These are phyloP conservation scores for Pseudotsuga menziesii DNA, from an alignment of 75 land plant genomes.

Conservation along the genomic window DNA sequence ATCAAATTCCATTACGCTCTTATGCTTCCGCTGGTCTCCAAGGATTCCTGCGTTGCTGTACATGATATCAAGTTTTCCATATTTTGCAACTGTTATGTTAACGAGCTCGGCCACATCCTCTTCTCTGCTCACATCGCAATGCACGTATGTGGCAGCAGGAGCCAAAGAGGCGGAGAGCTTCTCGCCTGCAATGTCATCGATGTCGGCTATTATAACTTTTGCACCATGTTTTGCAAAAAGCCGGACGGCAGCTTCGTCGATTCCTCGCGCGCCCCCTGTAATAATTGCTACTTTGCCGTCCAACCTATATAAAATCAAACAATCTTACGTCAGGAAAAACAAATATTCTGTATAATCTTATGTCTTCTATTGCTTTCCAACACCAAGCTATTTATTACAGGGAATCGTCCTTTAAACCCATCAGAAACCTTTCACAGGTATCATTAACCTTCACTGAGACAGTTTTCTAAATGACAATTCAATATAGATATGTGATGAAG, in stretches of 20 bases:
- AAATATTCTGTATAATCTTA: too few species aligned
- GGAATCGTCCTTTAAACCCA: too few species aligned
- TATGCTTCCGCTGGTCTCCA: background rate
- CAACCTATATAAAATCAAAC: too few species aligned
- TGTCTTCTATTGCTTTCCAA: too few species aligned
- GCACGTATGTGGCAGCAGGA: conserved; percentile 36
- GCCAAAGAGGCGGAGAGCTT: conserved; percentile 13
- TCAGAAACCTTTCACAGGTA: too few species aligned
- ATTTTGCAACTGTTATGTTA: conserved; percentile 22
- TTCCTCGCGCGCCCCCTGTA: conserved; percentile 79
- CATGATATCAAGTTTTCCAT: conserved; percentile 61
- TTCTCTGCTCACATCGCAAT: conserved; percentile 67
- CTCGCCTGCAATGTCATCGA: conserved; percentile 38
- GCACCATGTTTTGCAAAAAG: conserved; percentile 72
- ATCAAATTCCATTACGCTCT: conserved; percentile 15
- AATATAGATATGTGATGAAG: background rate
- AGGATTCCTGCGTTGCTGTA: conserved; percentile 70
- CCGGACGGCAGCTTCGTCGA: conserved; percentile 60
- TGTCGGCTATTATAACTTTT: conserved; percentile 68
- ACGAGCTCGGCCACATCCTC: conserved; percentile 42
- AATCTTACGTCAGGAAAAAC: too few species aligned
- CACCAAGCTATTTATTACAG: too few species aligned
- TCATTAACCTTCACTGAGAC: background rate
- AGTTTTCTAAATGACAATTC: background rate
- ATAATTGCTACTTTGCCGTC: conserved; percentile 34